Evolutionary conservation across 805 yeast genomes (phyloP).

Genomic region (Blastobotrys chiropterorum): DNA sequence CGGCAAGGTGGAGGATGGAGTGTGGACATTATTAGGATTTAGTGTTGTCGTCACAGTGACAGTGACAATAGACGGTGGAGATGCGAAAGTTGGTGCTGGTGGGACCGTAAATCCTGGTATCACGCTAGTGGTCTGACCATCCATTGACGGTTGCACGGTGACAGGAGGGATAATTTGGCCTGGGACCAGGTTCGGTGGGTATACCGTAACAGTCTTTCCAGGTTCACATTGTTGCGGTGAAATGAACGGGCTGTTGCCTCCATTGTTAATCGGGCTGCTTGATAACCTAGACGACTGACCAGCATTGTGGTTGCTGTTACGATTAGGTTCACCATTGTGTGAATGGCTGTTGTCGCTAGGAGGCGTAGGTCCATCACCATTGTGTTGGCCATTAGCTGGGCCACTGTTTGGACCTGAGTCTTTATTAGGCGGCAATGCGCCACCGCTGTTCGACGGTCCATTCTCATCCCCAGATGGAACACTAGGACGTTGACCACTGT

Average conservation of each 20-base stretch:
- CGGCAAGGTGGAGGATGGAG: background rate
- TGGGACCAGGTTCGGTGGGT: no score
- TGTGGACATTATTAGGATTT: background rate
- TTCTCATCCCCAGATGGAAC: no score
- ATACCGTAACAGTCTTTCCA: slow-evolving; percentile 8
- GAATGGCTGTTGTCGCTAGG: background rate
- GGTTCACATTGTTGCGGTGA: background rate
- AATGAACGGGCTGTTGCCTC: background rate
- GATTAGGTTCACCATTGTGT: background rate
- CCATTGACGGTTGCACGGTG: no score
- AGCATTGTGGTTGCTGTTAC: background rate
- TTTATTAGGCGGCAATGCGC: no score
- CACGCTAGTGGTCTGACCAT: no score
- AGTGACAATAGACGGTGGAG: background rate
- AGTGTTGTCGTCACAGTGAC: background rate
- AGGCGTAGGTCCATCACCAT: no score
- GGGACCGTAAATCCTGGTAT: no score
- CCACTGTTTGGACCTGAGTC: background rate
- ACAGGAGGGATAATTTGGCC: no score
- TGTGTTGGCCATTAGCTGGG: background rate
- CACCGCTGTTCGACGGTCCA: no score
- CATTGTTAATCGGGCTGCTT: background rate
- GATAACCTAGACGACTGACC: background rate
- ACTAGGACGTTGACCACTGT: no score
- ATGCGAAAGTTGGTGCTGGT: background rate